Evolutionary conservation across 2,329 filamentous ascomycete genomes (phyloP), one percentile per base, ranked within the genome.

Genomic region (Ophiocordyceps sinensis): DNA sequence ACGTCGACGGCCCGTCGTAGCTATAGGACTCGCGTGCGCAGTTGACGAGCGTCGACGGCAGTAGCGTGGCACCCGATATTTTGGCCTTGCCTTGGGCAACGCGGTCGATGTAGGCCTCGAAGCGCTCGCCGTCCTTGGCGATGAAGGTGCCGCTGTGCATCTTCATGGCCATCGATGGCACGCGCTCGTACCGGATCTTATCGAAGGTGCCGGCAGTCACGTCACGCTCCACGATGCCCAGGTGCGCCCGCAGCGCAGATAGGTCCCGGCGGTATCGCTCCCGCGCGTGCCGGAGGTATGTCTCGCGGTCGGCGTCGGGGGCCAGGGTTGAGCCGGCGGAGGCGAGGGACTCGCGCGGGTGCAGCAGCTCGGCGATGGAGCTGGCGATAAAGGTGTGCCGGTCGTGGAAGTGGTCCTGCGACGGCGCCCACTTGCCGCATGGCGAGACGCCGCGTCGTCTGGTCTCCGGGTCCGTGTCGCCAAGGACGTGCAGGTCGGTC

Each of bases 371-470:
- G 5, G 74, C 68, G 42, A 79, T 77, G 12, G 70, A 66, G 37
- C 68, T 71, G 28, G 69, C 62, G 44, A 79, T 64, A 46, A 69
- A 68, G 3, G 75, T 78, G 45, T 75, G 67, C 46, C 68, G 67
- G 53, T 79, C 75, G 47, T 77, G 73, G 47, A 73, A 73, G 31
- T 61, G 63, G 29, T 66, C 65, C 15, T 68, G 62, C 0, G 68
- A 67, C 2, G 75, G 75, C 1, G 73, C 71, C 75, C 75, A 79
- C 45, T 79, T 79, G 3, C 65, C 72, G 42, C 71, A 74, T 0
- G 78, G 64, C 0, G 71, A 75, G 41, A 78, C 65, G 13, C 53
- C 54, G 23, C 59, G 60, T 48, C 59, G 60, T 48, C 63, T 61
- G 7, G 63, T 62, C 36, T 60, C 57, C 14, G 57, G 50, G 28